phyloP scores from a whole-genome alignment of 176 grass and related monocot genomes.

The Metroxylon sagu region DNA sequence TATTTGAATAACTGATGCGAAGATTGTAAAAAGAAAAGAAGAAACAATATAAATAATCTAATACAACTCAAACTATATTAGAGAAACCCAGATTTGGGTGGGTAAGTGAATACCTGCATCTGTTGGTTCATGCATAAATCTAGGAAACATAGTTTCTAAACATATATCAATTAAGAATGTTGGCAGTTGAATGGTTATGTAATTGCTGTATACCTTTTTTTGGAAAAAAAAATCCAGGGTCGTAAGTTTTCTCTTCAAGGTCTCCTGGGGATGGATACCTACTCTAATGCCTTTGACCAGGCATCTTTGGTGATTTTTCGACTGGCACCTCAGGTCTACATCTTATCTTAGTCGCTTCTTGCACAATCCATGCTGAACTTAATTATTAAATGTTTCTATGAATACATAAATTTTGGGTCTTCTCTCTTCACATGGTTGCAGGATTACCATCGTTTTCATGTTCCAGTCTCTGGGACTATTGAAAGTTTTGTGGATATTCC shows the following conservation, averaged over 20 bases:
- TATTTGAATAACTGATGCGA: too few relatives aligned
- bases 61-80: too few relatives aligned
- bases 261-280: constrained; percentile 48
- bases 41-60: too few relatives aligned
- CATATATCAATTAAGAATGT: too few relatives aligned
- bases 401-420: constrained; percentile 5
- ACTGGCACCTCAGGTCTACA: constrained; percentile 80
- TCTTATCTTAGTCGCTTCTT: constrained; percentile 10
- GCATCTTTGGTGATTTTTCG: constrained; percentile 93
- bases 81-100: too few relatives aligned
- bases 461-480: constrained; percentile 81
- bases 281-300: constrained; percentile 38
- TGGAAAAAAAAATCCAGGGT: constrained; percentile 32
- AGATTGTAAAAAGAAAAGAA: too few relatives aligned
- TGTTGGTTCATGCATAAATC: too few relatives aligned
- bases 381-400: not conserved
- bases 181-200: constrained; percentile 9
- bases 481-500: constrained; percentile 91
- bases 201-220: not conserved
- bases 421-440: constrained; percentile 14
- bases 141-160: too few relatives aligned
- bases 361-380: not conserved
- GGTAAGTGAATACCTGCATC: too few relatives aligned
- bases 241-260: constrained; percentile 96
- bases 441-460: constrained; percentile 99